phyloP scores from a whole-genome alignment of 2,329 filamentous ascomycete genomes.

The Aspergillus nomiae region DNA sequence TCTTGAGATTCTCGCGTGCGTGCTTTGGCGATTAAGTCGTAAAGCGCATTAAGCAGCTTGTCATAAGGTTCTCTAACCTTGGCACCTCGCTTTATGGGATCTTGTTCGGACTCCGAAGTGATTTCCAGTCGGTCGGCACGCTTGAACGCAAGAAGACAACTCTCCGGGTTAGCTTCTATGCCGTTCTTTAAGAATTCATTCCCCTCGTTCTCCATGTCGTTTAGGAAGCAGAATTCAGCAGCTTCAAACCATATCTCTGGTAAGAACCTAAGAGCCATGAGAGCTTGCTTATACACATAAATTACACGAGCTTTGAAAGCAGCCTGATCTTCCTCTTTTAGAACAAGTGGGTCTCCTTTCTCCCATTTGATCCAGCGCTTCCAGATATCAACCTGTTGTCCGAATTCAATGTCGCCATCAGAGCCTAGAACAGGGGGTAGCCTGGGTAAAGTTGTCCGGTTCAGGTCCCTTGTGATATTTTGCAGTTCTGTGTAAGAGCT shows the following conservation, averaged over 20 bases:
- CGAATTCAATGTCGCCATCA: slow-evolving; percentile 81
- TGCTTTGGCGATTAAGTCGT: slow-evolving; percentile 75
- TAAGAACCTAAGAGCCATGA: slow-evolving; percentile 93
- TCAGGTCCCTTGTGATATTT: slow-evolving; percentile 76
- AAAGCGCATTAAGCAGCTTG: slow-evolving; percentile 81
- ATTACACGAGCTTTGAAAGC: slow-evolving; percentile 77
- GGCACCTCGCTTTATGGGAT: slow-evolving; percentile 63
- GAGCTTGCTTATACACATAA: slow-evolving; percentile 89
- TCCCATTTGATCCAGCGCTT: slow-evolving; percentile 95
- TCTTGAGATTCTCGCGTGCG: slow-evolving; percentile 67
- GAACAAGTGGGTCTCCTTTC: slow-evolving; percentile 84
- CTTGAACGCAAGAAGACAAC: slow-evolving; percentile 84
- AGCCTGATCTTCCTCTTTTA: slow-evolving; percentile 77
- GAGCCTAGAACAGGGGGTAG: slow-evolving; percentile 84
- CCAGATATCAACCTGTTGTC: slow-evolving; percentile 84
- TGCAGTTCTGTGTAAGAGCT: slow-evolving; percentile 88
- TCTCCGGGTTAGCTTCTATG: slow-evolving; percentile 88
- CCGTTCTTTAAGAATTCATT: slow-evolving; percentile 80
- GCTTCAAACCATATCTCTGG: slow-evolving; percentile 96
- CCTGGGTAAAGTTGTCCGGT: slow-evolving; percentile 74
- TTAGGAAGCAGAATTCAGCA: slow-evolving; percentile 86
- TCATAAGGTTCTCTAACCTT: slow-evolving; percentile 83
- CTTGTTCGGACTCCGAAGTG: slow-evolving; percentile 74
- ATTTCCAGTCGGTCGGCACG: slow-evolving; percentile 85
- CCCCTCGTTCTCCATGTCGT: slow-evolving; percentile 70